These are phyloP conservation scores for Bryoerythrophyllum caledonicum DNA, from an alignment of 225 moss, liverwort and hornwort genomes.

Conservation along the genomic window DNA sequence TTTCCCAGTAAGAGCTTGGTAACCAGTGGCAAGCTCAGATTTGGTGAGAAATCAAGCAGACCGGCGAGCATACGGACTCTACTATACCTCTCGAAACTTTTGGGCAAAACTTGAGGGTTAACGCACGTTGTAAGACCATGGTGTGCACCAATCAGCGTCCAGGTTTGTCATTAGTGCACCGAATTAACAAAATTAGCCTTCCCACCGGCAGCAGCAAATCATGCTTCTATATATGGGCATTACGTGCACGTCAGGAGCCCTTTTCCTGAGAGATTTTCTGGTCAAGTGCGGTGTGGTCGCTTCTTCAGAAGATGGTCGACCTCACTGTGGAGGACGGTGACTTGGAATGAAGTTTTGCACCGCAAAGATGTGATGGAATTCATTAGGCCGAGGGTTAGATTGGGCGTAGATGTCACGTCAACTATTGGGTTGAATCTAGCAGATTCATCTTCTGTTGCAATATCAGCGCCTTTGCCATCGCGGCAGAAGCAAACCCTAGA, in stretches of 20 bases:
- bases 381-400: background rate
- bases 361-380: background rate
- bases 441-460: background rate
- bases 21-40: background rate
- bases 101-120: background rate
- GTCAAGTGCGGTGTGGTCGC: background rate
- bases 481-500: background rate
- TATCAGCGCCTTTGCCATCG: too few species aligned
- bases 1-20: background rate
- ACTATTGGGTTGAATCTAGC: background rate
- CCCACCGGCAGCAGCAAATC: constrained; percentile 7
- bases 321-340: background rate
- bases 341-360: background rate
- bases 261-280: background rate
- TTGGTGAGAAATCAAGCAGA: background rate
- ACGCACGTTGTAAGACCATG: background rate
- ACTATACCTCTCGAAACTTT: background rate
- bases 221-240: background rate
- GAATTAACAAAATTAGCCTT: background rate
- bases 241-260: background rate
- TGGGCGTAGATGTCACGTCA: too few species aligned
- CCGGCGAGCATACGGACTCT: background rate
- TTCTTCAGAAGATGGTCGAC: background rate
- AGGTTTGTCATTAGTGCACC: background rate
- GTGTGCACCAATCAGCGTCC: background rate